Evolutionary conservation across 352 stramenopile genomes (phyloP).

Genomic region (Thraustotheca clavata): DNA sequence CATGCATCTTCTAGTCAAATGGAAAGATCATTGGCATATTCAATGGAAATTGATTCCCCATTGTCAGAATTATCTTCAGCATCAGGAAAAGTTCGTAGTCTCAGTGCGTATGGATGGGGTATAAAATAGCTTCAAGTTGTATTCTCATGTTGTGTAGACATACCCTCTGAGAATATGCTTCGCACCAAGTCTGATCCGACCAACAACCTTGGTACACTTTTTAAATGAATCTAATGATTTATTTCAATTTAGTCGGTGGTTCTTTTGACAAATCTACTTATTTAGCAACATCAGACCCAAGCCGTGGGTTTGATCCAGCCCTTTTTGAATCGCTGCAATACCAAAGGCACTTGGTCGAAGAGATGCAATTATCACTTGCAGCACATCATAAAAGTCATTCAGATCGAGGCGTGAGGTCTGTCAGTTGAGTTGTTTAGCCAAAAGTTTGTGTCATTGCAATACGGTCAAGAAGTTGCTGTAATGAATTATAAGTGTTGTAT

Average conservation of each 20-base stretch:
- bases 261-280: background rate
- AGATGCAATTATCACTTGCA: constrained; percentile 12
- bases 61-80: background rate
- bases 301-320: constrained; percentile 9
- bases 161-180: background rate
- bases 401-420: background rate
- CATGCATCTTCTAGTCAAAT: background rate
- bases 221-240: background rate
- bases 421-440: background rate
- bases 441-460: constrained; percentile 26
- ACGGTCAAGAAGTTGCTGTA: constrained; percentile 55
- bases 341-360: constrained; percentile 9
- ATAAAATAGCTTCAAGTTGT: background rate
- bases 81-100: background rate
- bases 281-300: background rate
- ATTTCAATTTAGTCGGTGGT: background rate
- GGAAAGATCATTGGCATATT: background rate
- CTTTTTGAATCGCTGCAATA: constrained; percentile 21
- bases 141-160: background rate
- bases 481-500: constrained; percentile 54
- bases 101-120: background rate
- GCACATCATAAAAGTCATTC: background rate
- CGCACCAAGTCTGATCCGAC: background rate
- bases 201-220: background rate
- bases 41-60: background rate